A percentile compares a stretch with the other conserved stretches of the same genome.
These are phyloP conservation scores for Mycena rosella DNA, from an alignment of 768 basidiomycete species.

Conservation along the genomic window DNA sequence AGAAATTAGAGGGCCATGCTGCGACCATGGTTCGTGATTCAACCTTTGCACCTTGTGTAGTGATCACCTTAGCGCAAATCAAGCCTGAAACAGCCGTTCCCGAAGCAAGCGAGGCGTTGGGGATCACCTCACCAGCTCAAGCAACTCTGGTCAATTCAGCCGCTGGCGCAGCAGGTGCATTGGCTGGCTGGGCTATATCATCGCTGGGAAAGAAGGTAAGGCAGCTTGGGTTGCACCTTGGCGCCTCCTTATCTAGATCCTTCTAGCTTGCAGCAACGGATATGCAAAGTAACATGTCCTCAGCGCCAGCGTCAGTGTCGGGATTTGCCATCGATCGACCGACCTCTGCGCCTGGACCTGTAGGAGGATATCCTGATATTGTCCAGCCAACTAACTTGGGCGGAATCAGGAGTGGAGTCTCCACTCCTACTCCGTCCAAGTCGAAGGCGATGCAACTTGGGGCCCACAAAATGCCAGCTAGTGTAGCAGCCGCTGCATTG, in stretches of 20 bases:
- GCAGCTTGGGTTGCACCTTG: neutral
- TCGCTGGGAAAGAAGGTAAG: slow-evolving; percentile 85
- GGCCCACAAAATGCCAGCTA: slow-evolving; percentile 59
- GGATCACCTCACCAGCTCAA: slow-evolving; percentile 48
- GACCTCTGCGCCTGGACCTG: slow-evolving; percentile 57
- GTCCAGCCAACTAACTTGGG: slow-evolving; percentile 5
- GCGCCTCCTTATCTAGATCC: slow-evolving; percentile 15
- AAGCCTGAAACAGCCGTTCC: slow-evolving; percentile 56
- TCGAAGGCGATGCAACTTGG: slow-evolving; percentile 80
- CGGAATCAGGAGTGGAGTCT: slow-evolving; percentile 23
- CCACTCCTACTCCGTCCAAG: slow-evolving; percentile 47
- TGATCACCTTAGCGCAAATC: neutral
- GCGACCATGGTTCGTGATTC: slow-evolving; percentile 77
- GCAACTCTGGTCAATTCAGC: slow-evolving; percentile 84
- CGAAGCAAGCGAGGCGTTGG: slow-evolving; percentile 46
- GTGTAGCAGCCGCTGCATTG: slow-evolving; percentile 50
- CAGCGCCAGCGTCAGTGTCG: no score
- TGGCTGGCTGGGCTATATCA: slow-evolving; percentile 97
- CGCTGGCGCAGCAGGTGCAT: slow-evolving; percentile 89
- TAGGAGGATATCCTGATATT: slow-evolving; percentile 24
- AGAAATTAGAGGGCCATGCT: slow-evolving; percentile 84
- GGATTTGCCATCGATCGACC: slow-evolving; percentile 51
- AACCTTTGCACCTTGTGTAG: neutral
- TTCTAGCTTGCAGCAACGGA: slow-evolving; percentile 79
- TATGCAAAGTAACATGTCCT: slow-evolving; percentile 74